Base-by-base conservation (phyloP, 2,329 filamentous ascomycete species). In the Ophiostoma angusticollis region DNA sequence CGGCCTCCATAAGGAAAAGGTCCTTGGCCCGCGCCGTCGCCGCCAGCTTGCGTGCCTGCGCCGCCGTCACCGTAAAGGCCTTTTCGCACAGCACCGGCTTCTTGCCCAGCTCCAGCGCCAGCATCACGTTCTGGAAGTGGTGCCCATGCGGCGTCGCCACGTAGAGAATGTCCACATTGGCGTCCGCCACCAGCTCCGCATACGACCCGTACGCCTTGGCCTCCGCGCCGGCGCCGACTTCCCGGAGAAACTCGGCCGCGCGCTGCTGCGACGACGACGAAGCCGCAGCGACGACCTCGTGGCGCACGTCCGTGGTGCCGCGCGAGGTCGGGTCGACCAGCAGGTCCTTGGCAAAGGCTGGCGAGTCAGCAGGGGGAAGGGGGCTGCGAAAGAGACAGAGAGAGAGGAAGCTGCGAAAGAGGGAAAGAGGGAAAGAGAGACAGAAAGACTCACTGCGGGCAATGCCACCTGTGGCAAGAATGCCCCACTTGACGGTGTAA, bases 71-170 rank as follows among this genome's bases (percentile, higher is more conserved):
- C 1, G 85, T 93, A 51, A 94, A 79, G 0, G 86, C 75, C 67
- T 94, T 94, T 60, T 94, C 86, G 58, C 85, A 93, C 24, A 94
- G 72, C 22, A 94, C 84, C 52, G 89, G 72, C 68, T 93, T 94
- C 52, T 84, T 82, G 42, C 45, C 45, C 7, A 81, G 82, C 48
- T 84, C 72, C 28, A 94, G 68, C 31, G 78, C 81, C n/a, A 93
- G 71, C 74, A 86, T 84, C 47, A 76, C 73, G 61, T 94, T 89
- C 58, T 93, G 84, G 64, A 87, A 93, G 64, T 94, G 86, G 58
- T 93, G 86, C 51, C 82, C 87, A 63, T 93, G 86, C 13, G 86
- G 86, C 4, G 86, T 93, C 18, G 84, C 85, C 40, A 94, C 74
- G 59, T 93, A 94, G 61, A 94, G 62, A 50, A 93, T 83, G 58